phyloP scores from a whole-genome alignment of 176 grass and related monocot species.

The Pontederia paniculata region DNA sequence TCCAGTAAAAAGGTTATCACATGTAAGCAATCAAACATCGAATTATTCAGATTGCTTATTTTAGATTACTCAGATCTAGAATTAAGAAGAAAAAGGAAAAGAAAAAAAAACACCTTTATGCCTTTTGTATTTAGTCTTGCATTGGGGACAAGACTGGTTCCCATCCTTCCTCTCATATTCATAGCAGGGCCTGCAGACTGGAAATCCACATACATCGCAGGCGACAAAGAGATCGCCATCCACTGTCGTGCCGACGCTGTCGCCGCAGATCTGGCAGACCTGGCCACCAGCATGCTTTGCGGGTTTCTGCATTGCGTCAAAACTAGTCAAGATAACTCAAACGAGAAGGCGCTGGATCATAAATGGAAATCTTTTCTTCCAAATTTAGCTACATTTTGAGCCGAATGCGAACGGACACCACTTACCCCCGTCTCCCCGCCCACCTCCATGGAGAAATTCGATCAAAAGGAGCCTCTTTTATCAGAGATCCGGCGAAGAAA shows the following conservation, averaged over 20 bases:
- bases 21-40: too few relatives aligned
- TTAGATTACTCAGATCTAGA: neutral
- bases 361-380: neutral
- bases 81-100: neutral
- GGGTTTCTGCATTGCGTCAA: constrained; percentile 12
- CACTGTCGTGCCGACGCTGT: constrained; percentile 9
- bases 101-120: constrained; percentile 19
- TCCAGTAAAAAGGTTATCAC: neutral
- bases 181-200: constrained; percentile 25
- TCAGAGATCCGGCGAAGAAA: too few relatives aligned
- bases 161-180: constrained; percentile 29
- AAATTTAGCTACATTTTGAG: neutral
- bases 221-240: constrained; percentile 24
- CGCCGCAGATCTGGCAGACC: constrained; percentile 25
- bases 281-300: constrained; percentile 16
- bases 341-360: neutral
- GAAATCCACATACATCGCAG: constrained; percentile 21
- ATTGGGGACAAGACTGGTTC: constrained; percentile 23
- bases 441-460: constrained; percentile 21
- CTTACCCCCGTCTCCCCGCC: constrained; percentile 38
- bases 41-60: too few relatives aligned
- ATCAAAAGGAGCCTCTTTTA: too few relatives aligned
- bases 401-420: neutral
- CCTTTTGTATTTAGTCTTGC: constrained; percentile 28
- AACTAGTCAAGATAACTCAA: neutral